Conservation (phyloP, 495 filamentous ascomycete genomes). For the Niebla homalea region DNA sequence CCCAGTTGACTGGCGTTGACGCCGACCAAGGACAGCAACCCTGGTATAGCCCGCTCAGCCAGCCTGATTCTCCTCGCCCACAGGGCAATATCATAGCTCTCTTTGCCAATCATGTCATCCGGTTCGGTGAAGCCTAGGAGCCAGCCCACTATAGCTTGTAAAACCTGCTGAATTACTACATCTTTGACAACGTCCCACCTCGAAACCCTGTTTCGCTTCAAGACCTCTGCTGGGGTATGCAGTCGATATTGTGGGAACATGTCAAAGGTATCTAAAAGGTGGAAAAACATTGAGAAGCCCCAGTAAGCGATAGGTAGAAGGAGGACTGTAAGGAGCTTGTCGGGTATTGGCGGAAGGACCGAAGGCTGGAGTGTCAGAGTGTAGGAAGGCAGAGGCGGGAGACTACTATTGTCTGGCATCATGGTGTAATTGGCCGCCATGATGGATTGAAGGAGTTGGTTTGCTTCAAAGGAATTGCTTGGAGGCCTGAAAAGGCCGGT, state of each 20-base stretch:
- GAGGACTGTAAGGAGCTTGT: constrained; percentile 52
- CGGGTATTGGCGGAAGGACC: constrained; percentile 53
- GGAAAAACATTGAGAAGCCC: constrained; percentile 60
- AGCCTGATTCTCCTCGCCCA: constrained; percentile 57
- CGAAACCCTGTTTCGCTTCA: constrained; percentile 59
- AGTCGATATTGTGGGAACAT: constrained; percentile 65
- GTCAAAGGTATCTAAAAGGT: constrained; percentile 60
- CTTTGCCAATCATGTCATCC: constrained; percentile 45
- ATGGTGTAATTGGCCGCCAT: constrained; percentile 10
- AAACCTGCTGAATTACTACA: constrained; percentile 62
- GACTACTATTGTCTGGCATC: constrained; percentile 15
- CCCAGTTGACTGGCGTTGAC: constrained; percentile 27
- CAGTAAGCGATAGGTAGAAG: constrained; percentile 64
- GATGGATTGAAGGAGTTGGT: background rate
- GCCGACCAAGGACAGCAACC: constrained; percentile 29
- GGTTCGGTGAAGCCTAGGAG: constrained; percentile 48
- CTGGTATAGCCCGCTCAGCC: constrained; percentile 49
- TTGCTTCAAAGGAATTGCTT: background rate
- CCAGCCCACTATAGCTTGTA: constrained; percentile 51
- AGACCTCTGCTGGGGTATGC: constrained; percentile 68
- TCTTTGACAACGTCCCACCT: constrained; percentile 60
- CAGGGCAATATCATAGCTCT: constrained; percentile 58
- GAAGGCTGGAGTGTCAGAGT: constrained; percentile 45
- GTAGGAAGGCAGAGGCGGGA: constrained; percentile 63
- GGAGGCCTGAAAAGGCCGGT: background rate